These are phyloP conservation scores for Sedum album DNA, from an alignment of 164 flowering plant genomes.

Conservation along the genomic window DNA sequence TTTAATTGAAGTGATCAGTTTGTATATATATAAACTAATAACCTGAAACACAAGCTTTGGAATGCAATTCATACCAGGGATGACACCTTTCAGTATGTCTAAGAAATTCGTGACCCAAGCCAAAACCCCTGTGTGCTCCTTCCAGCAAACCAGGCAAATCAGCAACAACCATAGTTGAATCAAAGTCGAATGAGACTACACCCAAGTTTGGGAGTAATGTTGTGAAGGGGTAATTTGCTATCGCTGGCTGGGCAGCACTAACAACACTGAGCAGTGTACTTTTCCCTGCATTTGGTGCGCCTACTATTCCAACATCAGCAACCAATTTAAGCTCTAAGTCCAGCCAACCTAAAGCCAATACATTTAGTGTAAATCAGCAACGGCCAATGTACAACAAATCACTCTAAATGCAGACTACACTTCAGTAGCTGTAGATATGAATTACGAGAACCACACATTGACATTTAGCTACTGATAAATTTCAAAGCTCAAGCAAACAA, in stretches of 20 bases:
- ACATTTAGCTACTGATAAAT: background rate
- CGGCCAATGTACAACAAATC: background rate
- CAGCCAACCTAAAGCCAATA: slow-evolving; percentile 71
- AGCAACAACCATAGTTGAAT: slow-evolving; percentile 86
- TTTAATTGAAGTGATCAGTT: too few species aligned
- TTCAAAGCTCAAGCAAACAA: background rate
- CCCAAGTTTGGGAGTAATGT: slow-evolving; percentile 94
- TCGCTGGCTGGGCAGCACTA: slow-evolving; percentile 87
- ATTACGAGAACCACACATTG: background rate
- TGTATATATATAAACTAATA: too few species aligned
- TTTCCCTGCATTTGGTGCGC: slow-evolving; percentile 99
- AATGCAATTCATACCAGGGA: slow-evolving; percentile 55
- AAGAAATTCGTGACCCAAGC: slow-evolving; percentile 92
- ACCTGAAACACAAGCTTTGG: too few species aligned
- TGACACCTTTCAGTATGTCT: slow-evolving; percentile 93
- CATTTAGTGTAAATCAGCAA: background rate
- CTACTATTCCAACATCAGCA: slow-evolving; percentile 97
- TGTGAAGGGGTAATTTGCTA: slow-evolving; percentile 94
- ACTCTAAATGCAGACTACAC: background rate
- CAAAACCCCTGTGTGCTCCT: slow-evolving; percentile 97
- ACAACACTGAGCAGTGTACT: slow-evolving; percentile 86
- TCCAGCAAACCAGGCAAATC: slow-evolving; percentile 96
- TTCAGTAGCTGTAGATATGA: background rate
- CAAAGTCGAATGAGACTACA: slow-evolving; percentile 81
- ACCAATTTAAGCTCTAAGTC: slow-evolving; percentile 92